Evolutionary conservation across 1,284 basidiomycete genomes (phyloP), one percentile per base, ranked within the genome.

Genomic region (Amylostereum areolatum): DNA sequence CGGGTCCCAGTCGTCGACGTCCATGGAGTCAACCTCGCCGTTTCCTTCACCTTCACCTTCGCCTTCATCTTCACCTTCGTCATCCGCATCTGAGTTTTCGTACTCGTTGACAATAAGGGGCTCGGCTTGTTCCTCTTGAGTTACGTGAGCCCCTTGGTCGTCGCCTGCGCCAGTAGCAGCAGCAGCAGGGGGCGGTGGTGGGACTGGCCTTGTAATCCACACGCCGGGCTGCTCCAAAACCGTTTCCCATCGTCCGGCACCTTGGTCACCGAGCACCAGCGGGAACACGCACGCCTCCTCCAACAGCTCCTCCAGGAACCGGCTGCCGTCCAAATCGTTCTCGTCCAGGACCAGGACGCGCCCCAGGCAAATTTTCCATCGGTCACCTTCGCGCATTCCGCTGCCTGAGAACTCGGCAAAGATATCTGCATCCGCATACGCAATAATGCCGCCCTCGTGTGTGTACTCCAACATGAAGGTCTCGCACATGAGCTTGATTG

Each of bases 291-390:
- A 24, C 1, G 46, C 50, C 27, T 58, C 57, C 27, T 58, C 55
- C 18, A 58, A 45, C 7, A 58, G 46, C 6, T 55, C 51, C 28
- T 53, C 50, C 8, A 55, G 35, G 24, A 52, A 57, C 30, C 45
- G 25, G 4, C 49, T 39, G 10, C 55, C 57, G 37, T 58, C 55
- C 7, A 48, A n/a, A 37, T 57, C 53, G 33, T 50, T 48, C 4
- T 18, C 40, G 3, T 52, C 51, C 11, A 55, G 46, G 7, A 30
- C 45, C 25, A 57, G 44, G 4, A 47, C 35, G 25, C 55, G 47
- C 11, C 57, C 55, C 2, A 58, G 49, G 36, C 42, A 41, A 30
- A 58, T 55, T 45, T 49, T 50, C 57, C 57, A 57, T 10, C 11
- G 25, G 39, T 58, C 47, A 24, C 50, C 52, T 3, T 42, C n/a